These are phyloP conservation scores for Dothidotthia symphoricarpi DNA, from an alignment of 2,329 filamentous ascomycete species.

Conservation along the genomic window DNA sequence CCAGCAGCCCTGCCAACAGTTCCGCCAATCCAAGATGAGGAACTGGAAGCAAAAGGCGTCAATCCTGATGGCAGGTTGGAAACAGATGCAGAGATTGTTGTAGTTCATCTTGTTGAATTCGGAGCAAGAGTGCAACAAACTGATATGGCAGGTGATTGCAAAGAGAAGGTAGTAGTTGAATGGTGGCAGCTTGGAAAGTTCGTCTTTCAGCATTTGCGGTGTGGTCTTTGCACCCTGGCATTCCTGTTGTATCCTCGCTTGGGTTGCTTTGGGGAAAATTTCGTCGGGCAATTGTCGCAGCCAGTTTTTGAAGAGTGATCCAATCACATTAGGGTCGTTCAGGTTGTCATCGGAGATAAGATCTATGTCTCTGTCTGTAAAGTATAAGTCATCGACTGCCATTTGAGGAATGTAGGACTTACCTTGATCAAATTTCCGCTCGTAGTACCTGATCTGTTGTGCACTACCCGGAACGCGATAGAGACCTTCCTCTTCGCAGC, in stretches of 20 bases:
- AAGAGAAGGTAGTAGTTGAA: constrained; percentile 98
- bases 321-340: constrained; percentile 95
- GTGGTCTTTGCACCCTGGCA: constrained; percentile 76
- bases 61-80: constrained; percentile 95
- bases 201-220: constrained; percentile 82
- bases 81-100: constrained; percentile 92
- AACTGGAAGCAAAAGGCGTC: constrained; percentile 95
- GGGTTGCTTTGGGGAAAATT: constrained; percentile 80
- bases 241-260: constrained; percentile 76
- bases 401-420: constrained; percentile 21
- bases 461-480: constrained; percentile 91
- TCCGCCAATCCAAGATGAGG: constrained; percentile 89
- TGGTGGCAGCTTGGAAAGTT: constrained; percentile 88
- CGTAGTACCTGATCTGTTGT: constrained; percentile 89
- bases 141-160: constrained; percentile 94
- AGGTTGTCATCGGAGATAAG: constrained; percentile 83
- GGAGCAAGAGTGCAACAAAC: constrained; percentile 82
- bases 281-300: constrained; percentile 92
- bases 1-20: constrained; percentile 95
- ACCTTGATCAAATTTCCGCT: constrained; percentile 86
- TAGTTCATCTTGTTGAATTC: constrained; percentile 99
- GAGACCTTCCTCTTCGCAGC: constrained; percentile 87
- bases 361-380: constrained; percentile 77
- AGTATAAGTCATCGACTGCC: constrained; percentile 9
- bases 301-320: constrained; percentile 96